Evolutionary conservation across 2,329 filamentous ascomycete genomes (phyloP), one percentile per base, ranked within the genome.

Genomic region (Kalmusia sp.): DNA sequence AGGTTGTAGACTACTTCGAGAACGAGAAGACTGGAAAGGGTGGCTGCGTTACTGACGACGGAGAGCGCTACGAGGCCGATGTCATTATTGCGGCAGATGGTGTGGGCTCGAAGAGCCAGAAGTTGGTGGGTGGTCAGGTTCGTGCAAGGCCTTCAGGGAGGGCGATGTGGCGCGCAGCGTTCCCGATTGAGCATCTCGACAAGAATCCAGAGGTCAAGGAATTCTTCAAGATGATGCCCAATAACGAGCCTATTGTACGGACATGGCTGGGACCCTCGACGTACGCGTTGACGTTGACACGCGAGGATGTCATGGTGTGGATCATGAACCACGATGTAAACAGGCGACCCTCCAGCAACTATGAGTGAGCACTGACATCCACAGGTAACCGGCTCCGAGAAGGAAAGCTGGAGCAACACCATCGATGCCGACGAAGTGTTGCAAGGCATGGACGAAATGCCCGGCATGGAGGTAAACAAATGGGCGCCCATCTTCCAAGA

Each of bases 271-370:
- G 76, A 2, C 73, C 73, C 2, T 70, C 66, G 21, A 79, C 77
- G 2, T 80, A 80, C 49, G 78, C 76, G 15, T 65, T 80, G 47
- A 80, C 77, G 1, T 59, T 80, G 27, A 78, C 75, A 7, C 72
- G 78, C 6, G 73, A 76, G 12, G 78, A 80, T 61, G 75, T 76
- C 27, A 79, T 79, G 74, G 78, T 80, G 19, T 80, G 77, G 77
- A 79, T 80, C 64, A 76, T 80, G 70, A 80, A 80, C 63, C 77
- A 79, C 65, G 77, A 79, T 57, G 77, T 73, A 57, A 59, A 68
- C 38, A 14, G 25, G n/a, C 38, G 6, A 22, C 9, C 5, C 8
- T 22, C 21, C 11, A 15, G 24, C 14, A 27, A 11, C 35, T 14
- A 3, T 4, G 2, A 21, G 44, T 11, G 4, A 8, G n/a, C 22